Conservation (phyloP, 257 asterid genomes). For the Ophiorrhiza pumila region DNA sequence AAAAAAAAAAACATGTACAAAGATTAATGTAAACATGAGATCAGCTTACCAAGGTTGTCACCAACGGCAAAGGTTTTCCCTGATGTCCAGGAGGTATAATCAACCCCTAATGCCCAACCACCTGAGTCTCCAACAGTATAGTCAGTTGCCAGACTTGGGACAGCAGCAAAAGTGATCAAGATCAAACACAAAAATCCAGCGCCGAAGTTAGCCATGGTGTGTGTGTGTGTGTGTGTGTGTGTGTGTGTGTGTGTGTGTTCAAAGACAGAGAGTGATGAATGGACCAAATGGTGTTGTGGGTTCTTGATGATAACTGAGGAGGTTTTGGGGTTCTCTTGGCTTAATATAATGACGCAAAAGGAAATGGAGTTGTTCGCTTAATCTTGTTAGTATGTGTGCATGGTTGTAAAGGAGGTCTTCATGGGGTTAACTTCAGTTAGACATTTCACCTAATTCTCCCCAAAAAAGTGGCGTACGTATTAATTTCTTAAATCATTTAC, state of each 20-base stretch:
- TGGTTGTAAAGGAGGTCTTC: slow-evolving; percentile 30
- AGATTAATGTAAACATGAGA: neutral
- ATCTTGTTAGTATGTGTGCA: slow-evolving; percentile 19
- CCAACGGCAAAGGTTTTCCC: slow-evolving; percentile 61
- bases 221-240: too few species aligned
- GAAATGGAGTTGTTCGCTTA: slow-evolving; percentile 54
- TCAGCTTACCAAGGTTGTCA: slow-evolving; percentile 57
- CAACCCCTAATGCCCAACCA: slow-evolving; percentile 69
- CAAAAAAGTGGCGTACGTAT: slow-evolving; percentile 14
- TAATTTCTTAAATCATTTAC: too few species aligned
- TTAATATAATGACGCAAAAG: slow-evolving; percentile 25
- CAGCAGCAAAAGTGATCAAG: slow-evolving; percentile 26
- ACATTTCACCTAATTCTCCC: slow-evolving; percentile 33
- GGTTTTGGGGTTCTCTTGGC: slow-evolving; percentile 15
- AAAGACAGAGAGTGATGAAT: neutral
- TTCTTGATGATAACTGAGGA: slow-evolving; percentile 18
- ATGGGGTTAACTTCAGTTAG: slow-evolving; percentile 22
- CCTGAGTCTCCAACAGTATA: slow-evolving; percentile 69
- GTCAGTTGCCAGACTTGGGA: slow-evolving; percentile 35
- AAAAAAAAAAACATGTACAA: neutral
- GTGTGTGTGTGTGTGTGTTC: too few species aligned
- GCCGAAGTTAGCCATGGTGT: slow-evolving; percentile 38
- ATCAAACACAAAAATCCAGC: slow-evolving; percentile 18
- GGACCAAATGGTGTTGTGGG: neutral
- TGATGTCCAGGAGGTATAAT: slow-evolving; percentile 56